Percentiles rank a stretch among this genome's conserved stretches.
Evolutionary conservation across 2,329 filamentous ascomycete genomes (phyloP).

Genomic region (Chrysoporthe deuterocubensis): DNA sequence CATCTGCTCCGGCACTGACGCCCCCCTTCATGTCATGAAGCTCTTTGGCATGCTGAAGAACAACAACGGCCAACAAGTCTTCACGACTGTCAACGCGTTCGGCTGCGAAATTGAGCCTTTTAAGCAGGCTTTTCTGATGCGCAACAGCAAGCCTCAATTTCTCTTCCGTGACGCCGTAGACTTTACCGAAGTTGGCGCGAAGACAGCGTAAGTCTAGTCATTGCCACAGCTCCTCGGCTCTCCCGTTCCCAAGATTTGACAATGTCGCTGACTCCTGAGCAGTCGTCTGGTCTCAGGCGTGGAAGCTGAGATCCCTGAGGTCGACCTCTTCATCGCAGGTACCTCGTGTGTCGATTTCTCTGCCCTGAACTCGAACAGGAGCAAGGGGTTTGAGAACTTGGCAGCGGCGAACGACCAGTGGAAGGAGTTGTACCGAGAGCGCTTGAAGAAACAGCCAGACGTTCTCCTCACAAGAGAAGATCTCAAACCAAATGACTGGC

Average conservation of each 20-base stretch:
- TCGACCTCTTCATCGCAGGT: conserved; percentile 71
- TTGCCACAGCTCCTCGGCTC: neutral
- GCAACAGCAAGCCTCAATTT: conserved; percentile 57
- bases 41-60: conserved; percentile 27
- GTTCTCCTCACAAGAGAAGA: conserved; percentile 44
- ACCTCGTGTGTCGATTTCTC: conserved; percentile 81
- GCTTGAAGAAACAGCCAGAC: conserved; percentile 46
- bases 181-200: conserved; percentile 45
- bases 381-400: conserved; percentile 11
- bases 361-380: conserved; percentile 56
- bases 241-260: neutral
- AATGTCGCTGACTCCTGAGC: conserved; percentile 21
- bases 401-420: conserved; percentile 26
- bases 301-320: conserved; percentile 50
- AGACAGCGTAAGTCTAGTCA: conserved; percentile 48
- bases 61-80: conserved; percentile 9
- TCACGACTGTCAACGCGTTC: conserved; percentile 50
- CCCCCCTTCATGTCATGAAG: conserved; percentile 63
- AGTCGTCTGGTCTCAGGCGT: conserved; percentile 24
- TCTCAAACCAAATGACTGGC: conserved; percentile 26
- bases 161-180: conserved; percentile 66
- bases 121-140: conserved; percentile 67
- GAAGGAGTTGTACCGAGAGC: conserved; percentile 52
- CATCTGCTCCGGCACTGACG: conserved; percentile 79
- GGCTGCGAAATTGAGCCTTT: conserved; percentile 66